Evolutionary conservation across 768 basidiomycete genomes (phyloP).

Genomic region (Auricularia sp.): DNA sequence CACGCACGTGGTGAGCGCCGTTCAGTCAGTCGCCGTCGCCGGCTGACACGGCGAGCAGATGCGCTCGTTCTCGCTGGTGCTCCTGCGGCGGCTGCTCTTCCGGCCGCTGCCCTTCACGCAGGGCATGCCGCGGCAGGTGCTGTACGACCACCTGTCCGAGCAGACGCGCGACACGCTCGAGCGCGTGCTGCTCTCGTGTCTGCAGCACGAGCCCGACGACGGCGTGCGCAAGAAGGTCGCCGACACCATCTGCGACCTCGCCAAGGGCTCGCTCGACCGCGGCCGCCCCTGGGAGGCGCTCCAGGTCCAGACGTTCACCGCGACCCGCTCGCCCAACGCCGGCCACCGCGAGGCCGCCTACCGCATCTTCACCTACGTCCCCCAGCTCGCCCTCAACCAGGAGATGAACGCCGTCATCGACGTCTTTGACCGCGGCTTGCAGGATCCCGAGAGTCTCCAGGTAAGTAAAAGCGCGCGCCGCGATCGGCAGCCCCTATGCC

Average conservation of each 20-base stretch:
- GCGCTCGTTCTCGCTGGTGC: conserved; percentile 76
- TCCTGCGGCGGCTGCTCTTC: conserved; percentile 70
- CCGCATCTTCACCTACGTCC: conserved; percentile 39
- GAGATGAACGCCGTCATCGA: conserved; percentile 59
- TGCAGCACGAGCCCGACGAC: conserved; percentile 48
- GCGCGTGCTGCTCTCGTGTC: conserved; percentile 58
- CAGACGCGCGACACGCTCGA: conserved; percentile 60
- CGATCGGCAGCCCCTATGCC: not conserved
- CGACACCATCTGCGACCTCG: conserved; percentile 67
- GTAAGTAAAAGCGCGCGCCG: conserved; percentile 27
- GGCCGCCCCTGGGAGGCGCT: conserved; percentile 78
- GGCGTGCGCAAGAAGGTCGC: conserved; percentile 61
- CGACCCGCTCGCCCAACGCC: conserved; percentile 8
- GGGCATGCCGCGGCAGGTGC: conserved; percentile 38
- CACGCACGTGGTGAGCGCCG: conserved; percentile 58
- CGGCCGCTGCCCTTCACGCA: conserved; percentile 34
- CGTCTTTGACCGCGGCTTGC: conserved; percentile 58
- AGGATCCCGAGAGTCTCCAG: conserved; percentile 56
- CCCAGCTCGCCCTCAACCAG: conserved; percentile 64
- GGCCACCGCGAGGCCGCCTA: conserved; percentile 50
- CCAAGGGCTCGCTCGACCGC: conserved; percentile 62
- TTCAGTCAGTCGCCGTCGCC: not conserved
- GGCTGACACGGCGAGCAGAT: conserved; percentile 37
- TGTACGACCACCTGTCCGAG: conserved; percentile 69
- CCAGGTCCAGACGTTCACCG: conserved; percentile 55